Evolutionary conservation across 768 basidiomycete genomes (phyloP).

Genomic region (Rhodosporidiobolus sp.): DNA sequence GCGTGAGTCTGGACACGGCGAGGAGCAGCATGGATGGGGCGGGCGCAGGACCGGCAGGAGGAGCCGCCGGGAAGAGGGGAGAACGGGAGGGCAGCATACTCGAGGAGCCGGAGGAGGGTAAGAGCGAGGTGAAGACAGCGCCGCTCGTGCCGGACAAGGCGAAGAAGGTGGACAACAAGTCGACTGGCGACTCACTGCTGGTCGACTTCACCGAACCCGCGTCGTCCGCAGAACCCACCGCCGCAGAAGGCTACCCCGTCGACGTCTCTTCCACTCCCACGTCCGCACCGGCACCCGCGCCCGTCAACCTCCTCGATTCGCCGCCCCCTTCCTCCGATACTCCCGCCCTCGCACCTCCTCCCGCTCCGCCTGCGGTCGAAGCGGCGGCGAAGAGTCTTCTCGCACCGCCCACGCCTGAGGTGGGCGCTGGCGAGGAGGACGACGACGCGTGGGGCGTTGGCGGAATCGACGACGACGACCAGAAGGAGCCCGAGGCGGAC

Average conservation of each 20-base stretch:
- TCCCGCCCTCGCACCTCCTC: neutral
- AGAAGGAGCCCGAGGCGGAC: neutral
- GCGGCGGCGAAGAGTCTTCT: neutral
- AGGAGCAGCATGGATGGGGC: conserved; percentile 10
- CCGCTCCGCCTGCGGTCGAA: neutral
- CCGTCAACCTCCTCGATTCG: neutral
- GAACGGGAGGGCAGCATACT: conserved; percentile 23
- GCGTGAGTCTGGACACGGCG: conserved; percentile 15
- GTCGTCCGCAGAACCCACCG: neutral
- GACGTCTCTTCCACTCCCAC: neutral
- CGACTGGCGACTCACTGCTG: neutral
- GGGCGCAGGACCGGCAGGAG: conserved; percentile 25
- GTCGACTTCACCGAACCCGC: neutral
- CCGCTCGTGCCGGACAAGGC: neutral
- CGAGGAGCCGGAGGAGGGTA: conserved; percentile 4
- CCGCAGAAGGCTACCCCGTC: neutral
- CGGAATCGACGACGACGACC: neutral
- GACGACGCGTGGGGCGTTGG: conserved; percentile 25
- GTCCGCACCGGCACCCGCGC: too few species aligned
- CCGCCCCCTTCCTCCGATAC: neutral
- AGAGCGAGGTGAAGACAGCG: neutral
- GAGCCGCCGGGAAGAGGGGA: conserved; percentile 42
- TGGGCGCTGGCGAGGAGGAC: conserved; percentile 5
- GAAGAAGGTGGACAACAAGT: neutral
- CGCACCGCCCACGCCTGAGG: neutral